phyloP scores from a whole-genome alignment of 495 filamentous ascomycete species.

The Talaromyces wortmannii region DNA sequence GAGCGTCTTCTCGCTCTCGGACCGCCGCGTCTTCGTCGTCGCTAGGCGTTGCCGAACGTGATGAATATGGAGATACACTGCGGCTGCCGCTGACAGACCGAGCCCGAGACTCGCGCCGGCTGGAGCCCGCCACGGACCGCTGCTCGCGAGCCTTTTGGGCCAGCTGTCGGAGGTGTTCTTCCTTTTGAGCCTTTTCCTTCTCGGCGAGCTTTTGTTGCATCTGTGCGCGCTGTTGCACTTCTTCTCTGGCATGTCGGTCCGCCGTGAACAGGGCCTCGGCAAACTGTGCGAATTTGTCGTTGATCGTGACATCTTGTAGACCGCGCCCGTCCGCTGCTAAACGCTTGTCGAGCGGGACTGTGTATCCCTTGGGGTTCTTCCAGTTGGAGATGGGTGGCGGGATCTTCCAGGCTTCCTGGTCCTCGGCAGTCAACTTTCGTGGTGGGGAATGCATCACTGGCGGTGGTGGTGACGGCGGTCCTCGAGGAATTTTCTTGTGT shows the following conservation, averaged over 20 bases:
- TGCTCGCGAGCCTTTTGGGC: constrained; percentile 90
- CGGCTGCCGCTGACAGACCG: constrained; percentile 41
- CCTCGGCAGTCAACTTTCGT: constrained; percentile 89
- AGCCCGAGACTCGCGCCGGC: constrained; percentile 35
- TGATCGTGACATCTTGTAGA: constrained; percentile 91
- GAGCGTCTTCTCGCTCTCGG: constrained; percentile 68
- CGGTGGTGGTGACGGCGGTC: constrained; percentile 85
- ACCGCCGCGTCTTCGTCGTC: constrained; percentile 60
- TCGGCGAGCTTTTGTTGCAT: constrained; percentile 98
- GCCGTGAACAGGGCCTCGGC: constrained; percentile 90
- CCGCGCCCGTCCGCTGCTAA: constrained; percentile 92
- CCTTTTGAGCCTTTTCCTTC: constrained; percentile 90
- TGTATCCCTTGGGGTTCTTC: constrained; percentile 99
- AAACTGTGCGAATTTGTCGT: constrained; percentile 98
- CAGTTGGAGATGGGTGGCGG: constrained; percentile 94
- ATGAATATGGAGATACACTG: constrained; percentile 48
- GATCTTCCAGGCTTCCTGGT: constrained; percentile 96
- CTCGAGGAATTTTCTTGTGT: constrained; percentile 95
- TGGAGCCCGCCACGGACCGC: constrained; percentile 42
- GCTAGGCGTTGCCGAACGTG: constrained; percentile 46
- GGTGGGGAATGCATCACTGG: constrained; percentile 95
- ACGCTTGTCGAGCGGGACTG: constrained; percentile 92
- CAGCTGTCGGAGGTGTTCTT: constrained; percentile 83
- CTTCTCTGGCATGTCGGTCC: constrained; percentile 89
- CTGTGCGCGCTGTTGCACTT: constrained; percentile 82